phyloP scores from a whole-genome alignment of 805 yeast genomes.

The Ogataea siamensis region DNA sequence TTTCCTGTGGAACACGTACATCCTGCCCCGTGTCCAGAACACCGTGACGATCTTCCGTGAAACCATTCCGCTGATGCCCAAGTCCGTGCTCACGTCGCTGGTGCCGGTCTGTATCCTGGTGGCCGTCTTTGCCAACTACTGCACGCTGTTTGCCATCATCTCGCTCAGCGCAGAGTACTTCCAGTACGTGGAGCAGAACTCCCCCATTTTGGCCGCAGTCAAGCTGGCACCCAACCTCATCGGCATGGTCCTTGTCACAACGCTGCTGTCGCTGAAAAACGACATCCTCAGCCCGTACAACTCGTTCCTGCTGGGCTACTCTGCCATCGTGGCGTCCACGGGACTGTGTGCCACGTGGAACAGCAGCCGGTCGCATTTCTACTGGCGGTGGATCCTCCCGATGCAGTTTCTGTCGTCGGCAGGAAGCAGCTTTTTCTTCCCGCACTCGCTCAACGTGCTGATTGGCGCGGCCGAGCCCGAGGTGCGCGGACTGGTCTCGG shows the following conservation, averaged over 20 bases:
- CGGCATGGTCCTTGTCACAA: slow-evolving; percentile 31
- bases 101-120: slow-evolving; percentile 11
- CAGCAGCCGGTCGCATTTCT: slow-evolving; percentile 14
- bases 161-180: slow-evolving; percentile 18
- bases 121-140: slow-evolving; percentile 11
- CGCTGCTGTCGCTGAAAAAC: slow-evolving; percentile 21
- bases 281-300: slow-evolving; percentile 16
- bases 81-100: slow-evolving; percentile 21
- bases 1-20: slow-evolving; percentile 33
- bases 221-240: slow-evolving; percentile 36
- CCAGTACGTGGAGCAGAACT: slow-evolving; percentile 30
- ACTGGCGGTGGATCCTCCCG: slow-evolving; percentile 5
- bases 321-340: slow-evolving; percentile 1
- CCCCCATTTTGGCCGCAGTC: slow-evolving; percentile 36
- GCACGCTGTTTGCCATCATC: slow-evolving; percentile 9
- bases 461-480: slow-evolving; percentile 35
- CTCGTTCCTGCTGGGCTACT: slow-evolving; percentile 5
- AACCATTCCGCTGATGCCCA: slow-evolving; percentile 19
- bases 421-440: slow-evolving; percentile 31
- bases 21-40: slow-evolving; percentile 11
- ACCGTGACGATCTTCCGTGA: slow-evolving; percentile 2
- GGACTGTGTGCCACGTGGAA: slow-evolving; percentile 19
- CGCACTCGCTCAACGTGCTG: slow-evolving; percentile 31
- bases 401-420: slow-evolving; percentile 19
- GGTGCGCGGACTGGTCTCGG: slow-evolving; percentile 39